Conservation (phyloP, 768 basidiomycete genomes). For the Termitomyces heimii region DNA sequence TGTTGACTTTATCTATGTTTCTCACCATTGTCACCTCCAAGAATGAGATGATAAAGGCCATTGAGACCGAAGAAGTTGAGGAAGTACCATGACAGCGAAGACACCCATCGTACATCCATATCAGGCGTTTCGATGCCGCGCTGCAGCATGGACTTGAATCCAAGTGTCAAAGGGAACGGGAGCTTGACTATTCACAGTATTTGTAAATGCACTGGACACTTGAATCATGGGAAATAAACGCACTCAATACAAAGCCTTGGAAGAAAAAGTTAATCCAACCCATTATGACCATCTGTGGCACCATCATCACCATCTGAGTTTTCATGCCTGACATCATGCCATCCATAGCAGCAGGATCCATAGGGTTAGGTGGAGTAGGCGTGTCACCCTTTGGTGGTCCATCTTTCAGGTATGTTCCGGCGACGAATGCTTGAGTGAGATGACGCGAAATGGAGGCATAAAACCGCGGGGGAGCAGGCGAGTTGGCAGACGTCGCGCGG, state of each 20-base stretch:
- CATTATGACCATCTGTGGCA: slow-evolving; percentile 98
- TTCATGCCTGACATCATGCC: slow-evolving; percentile 99
- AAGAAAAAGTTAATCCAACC: slow-evolving; percentile 99
- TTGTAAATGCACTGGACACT: neutral
- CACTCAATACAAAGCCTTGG: slow-evolving; percentile 96
- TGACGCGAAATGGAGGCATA: slow-evolving; percentile 73
- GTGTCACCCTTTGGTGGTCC: slow-evolving; percentile 65
- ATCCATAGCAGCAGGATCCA: slow-evolving; percentile 93
- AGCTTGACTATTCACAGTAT: slow-evolving; percentile 66
- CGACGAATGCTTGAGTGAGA: slow-evolving; percentile 63
- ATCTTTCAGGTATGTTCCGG: slow-evolving; percentile 84
- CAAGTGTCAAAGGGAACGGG: slow-evolving; percentile 93
- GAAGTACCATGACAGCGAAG: slow-evolving; percentile 98
- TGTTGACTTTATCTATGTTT: slow-evolving; percentile 8
- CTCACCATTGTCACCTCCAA: slow-evolving; percentile 86
- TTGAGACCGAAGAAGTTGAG: slow-evolving; percentile 98
- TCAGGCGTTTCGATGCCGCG: slow-evolving; percentile 92
- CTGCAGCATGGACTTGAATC: slow-evolving; percentile 98
- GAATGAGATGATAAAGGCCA: slow-evolving; percentile 88
- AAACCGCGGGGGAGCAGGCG: slow-evolving; percentile 69
- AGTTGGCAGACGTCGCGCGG: slow-evolving; percentile 72
- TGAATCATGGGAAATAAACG: slow-evolving; percentile 26
- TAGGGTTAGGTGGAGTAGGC: slow-evolving; percentile 66
- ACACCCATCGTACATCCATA: slow-evolving; percentile 99
- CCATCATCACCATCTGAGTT: slow-evolving; percentile 99